These are phyloP conservation scores for Oenanthe sinensis DNA, from an alignment of 129 eudicot genomes.

Conservation along the genomic window DNA sequence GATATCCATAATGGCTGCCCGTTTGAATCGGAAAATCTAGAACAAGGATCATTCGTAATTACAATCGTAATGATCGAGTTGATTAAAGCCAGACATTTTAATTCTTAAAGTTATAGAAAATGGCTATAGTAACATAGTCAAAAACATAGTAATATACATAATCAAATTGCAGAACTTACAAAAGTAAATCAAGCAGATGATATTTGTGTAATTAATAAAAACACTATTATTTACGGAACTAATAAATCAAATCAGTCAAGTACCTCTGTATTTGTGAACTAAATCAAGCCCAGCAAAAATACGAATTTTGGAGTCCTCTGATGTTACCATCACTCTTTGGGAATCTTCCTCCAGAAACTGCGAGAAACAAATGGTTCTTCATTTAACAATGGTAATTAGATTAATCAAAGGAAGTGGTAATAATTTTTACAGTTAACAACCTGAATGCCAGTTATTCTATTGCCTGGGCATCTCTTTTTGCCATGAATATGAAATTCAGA, in stretches of 20 bases:
- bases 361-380: not conserved
- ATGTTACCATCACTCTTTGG: constrained; percentile 38
- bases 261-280: constrained; percentile 46
- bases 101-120: not conserved
- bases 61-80: not conserved
- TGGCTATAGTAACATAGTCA: not conserved
- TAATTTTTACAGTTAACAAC: constrained; percentile 6
- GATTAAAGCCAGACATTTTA: not conserved
- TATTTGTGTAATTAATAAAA: not conserved
- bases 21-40: not conserved
- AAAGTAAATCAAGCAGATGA: not conserved
- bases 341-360: constrained; percentile 25
- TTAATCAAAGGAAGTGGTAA: not conserved
- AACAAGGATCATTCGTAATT: not conserved
- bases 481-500: constrained; percentile 20
- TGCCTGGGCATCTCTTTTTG: constrained; percentile 23
- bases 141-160: not conserved
- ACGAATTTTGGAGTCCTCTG: constrained; percentile 45
- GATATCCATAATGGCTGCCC: not conserved
- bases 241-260: not conserved
- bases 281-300: constrained; percentile 34
- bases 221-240: not conserved
- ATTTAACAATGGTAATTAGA: not conserved
- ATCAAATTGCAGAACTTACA: not conserved
- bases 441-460: constrained; percentile 40